These are phyloP conservation scores for Fusarium burgessii DNA, from an alignment of 2,329 filamentous ascomycete species.

Conservation along the genomic window DNA sequence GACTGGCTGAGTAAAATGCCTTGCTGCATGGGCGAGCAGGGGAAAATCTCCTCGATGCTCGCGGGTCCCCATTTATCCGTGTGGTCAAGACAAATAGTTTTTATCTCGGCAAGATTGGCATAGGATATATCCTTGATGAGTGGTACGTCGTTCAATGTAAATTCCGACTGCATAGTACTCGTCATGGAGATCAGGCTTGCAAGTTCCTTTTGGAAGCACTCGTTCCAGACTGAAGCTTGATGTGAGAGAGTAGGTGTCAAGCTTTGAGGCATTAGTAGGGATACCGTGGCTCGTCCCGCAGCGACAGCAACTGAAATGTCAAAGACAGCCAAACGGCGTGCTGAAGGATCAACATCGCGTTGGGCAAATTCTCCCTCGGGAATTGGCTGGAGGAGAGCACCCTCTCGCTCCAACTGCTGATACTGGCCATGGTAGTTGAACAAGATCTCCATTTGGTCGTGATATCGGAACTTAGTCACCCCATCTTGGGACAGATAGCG, in stretches of 20 bases:
- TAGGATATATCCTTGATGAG: background rate
- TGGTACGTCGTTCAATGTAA: background rate
- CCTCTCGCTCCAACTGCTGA: slow-evolving; percentile 1
- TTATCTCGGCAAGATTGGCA: background rate
- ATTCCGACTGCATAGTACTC: background rate
- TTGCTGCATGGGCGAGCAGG: slow-evolving; percentile 50
- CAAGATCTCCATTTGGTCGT: background rate
- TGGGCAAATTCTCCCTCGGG: background rate
- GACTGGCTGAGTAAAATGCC: slow-evolving; percentile 49
- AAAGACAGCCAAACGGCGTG: background rate
- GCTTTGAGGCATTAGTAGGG: background rate
- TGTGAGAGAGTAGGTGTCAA: background rate
- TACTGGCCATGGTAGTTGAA: slow-evolving; percentile 7
- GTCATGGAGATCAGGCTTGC: background rate
- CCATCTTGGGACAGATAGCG: background rate
- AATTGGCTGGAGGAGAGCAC: background rate
- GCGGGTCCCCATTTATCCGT: background rate
- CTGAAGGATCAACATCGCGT: background rate
- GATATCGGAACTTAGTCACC: background rate
- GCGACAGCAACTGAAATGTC: background rate
- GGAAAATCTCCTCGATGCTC: slow-evolving; percentile 49
- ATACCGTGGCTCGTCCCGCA: background rate
- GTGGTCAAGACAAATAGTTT: background rate
- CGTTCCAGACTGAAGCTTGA: background rate
- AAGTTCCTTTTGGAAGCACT: background rate